Base-by-base conservation (phyloP, 495 filamentous ascomycete species). In the Talaromyces proteolyticus region DNA sequence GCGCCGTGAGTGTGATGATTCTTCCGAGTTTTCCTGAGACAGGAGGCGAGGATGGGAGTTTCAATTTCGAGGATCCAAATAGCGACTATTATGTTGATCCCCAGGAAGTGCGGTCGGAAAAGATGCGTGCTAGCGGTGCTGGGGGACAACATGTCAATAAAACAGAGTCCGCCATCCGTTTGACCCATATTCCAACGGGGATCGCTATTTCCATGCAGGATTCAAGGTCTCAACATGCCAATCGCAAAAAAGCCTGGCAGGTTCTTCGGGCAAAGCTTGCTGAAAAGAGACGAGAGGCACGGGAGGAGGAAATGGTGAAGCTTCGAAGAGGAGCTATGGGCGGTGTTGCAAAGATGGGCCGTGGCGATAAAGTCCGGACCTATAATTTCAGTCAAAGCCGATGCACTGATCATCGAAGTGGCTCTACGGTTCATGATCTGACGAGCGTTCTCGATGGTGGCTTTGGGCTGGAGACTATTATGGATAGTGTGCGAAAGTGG, bases 111-210 rank as follows among this genome's bases (percentile, higher is more conserved):
- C 77, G 82, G 37, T 76, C 80, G 7, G 94, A 98, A 59, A 86
- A 88, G 56, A 95, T 97, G 91, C 80, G 91, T 23, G 89, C 93
- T 1, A 74, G 87, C 44, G 93, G 93, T 23, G 91, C 93, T 2
- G 93, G 93, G 16, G 93, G 93, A 5, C 93, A 98, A 70, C 94
- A 97, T 63, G 93, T 98, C 61, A 98, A 98, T 66, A 96, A 88
- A 54, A 98, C 93, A 2, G 94, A 97, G 66, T 95, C 90, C 26
- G 93, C 93, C 16, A 88, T 98, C 53, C 85, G 93, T 16, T 73
- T 98, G 49, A 96, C 91, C 10, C 94, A 98, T 77, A 75, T 89
- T 11, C 94, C 93, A 8, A 96, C 91, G 0, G 83, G 81, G 29
- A 89, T 81, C 6, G 79, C 87, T 21, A 91, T 96, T 10, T 84